These are phyloP conservation scores for Tuber indicum DNA, from an alignment of 495 filamentous ascomycete species.

Conservation along the genomic window DNA sequence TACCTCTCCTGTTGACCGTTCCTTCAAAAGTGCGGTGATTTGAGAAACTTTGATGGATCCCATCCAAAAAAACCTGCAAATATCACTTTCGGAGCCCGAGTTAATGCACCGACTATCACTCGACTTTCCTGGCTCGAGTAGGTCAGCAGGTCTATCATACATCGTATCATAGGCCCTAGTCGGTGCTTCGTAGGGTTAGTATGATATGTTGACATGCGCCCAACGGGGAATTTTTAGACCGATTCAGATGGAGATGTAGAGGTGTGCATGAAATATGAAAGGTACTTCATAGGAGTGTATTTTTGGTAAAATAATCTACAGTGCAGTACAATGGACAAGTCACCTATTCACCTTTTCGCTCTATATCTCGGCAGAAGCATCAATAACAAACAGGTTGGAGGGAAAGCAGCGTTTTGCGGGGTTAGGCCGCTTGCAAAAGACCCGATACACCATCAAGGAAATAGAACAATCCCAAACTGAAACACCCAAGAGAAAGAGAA, in stretches of 20 bases:
- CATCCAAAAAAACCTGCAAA: background rate
- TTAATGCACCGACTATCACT: background rate
- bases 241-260: background rate
- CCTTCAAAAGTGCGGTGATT: background rate
- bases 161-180: too few relatives aligned
- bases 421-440: background rate
- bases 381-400: background rate
- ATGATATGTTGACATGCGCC: background rate
- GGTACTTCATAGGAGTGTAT: background rate
- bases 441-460: background rate
- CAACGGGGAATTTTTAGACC: background rate
- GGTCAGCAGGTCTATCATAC: background rate
- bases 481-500: background rate
- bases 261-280: background rate
- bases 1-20: background rate
- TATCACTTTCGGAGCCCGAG: background rate
- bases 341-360: background rate
- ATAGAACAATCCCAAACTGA: background rate
- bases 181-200: background rate
- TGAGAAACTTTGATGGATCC: background rate
- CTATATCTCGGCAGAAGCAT: background rate
- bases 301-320: background rate
- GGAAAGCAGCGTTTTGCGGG: background rate
- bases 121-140: background rate
- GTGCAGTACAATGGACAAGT: background rate